Base-by-base conservation (phyloP, 208 protist genomes). In the Wallacemonas collosoma region DNA sequence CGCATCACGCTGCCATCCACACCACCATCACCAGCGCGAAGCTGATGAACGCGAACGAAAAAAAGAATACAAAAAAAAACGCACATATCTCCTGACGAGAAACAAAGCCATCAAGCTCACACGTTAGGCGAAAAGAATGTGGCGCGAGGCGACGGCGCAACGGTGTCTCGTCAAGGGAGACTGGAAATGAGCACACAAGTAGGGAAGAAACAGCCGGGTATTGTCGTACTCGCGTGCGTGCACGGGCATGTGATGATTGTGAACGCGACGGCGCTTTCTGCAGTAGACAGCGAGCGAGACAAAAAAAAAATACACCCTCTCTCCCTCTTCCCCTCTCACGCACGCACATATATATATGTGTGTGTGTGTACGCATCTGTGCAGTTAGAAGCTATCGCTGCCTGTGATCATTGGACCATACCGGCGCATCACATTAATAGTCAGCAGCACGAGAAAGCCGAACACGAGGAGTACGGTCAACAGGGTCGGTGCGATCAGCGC, bases 331-430 rank as follows among this genome's bases (percentile, higher is more conserved):
- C 0, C 0, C 26, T 26, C 26, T 26, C 26, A 26, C 26, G 26
- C 26, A 26, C 26, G 26, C 26, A 26, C 26, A 26, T 26, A 26
- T 26, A 26, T 0, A 26, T 26, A 26, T 26, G 26, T 26, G 26
- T 26, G 26, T 26, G 26, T 26, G 26, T 26, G 26, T 26, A 26
- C 26, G 26, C 26, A 26, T 26, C 26, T 44, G 3, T 17, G 26
- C 2, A 4, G 5, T 77, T 84, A 95, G 57, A 95, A 93, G 40
- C 63, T 62, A 39, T 94, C 85, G 68, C 81, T 92, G 44, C 78
- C 74, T 1, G 87, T 93, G 17, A 95, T 76, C 91, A 95, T 95
- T 1, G 91, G 91, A 3, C 91, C 91, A 71, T 96, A 96, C 26
- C 91, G 88, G 14, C 74, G 68, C 36, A 85, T 81, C 3, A 96